These are phyloP conservation scores for Boechera stricta DNA, from an alignment of 345 rosid genomes.

Conservation along the genomic window DNA sequence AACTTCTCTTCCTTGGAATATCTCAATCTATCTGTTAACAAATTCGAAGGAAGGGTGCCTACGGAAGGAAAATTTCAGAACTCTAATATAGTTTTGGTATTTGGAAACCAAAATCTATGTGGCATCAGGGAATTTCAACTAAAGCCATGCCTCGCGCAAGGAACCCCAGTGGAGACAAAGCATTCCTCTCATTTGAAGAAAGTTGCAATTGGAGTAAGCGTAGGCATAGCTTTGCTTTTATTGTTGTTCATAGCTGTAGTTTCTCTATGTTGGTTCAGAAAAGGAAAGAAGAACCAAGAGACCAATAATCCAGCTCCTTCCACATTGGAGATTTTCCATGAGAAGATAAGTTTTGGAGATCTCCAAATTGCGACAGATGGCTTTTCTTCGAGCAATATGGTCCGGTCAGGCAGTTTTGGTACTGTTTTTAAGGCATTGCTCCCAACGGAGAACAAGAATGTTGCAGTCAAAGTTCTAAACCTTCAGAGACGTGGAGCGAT, in stretches of 20 bases:
- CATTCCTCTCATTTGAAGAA: background rate
- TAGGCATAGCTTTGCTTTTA: background rate
- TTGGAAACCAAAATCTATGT: constrained; percentile 26
- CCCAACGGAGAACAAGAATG: too few species aligned
- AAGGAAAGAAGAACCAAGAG: background rate
- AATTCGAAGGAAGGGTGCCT: constrained; percentile 34
- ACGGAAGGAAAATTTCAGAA: constrained; percentile 23
- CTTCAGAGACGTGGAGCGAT: too few species aligned
- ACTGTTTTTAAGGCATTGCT: too few species aligned
- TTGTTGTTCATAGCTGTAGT: background rate
- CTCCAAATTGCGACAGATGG: too few species aligned
- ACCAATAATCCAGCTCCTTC: background rate
- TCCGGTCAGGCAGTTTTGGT: too few species aligned
- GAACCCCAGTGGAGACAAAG: background rate
- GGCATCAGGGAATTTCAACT: constrained; percentile 20
- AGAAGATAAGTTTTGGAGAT: too few species aligned
- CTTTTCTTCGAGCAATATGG: too few species aligned
- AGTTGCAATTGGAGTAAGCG: background rate
- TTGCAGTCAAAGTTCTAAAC: too few species aligned
- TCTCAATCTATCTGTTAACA: constrained; percentile 33
- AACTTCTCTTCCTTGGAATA: background rate
- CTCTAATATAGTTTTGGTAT: background rate
- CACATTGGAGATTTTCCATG: too few species aligned
- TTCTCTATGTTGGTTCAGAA: background rate
- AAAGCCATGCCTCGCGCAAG: background rate